Evolutionary conservation across 202 grass and related monocot species (phyloP), one percentile per base, ranked within the genome.

Genomic region (Setaria viridis): DNA sequence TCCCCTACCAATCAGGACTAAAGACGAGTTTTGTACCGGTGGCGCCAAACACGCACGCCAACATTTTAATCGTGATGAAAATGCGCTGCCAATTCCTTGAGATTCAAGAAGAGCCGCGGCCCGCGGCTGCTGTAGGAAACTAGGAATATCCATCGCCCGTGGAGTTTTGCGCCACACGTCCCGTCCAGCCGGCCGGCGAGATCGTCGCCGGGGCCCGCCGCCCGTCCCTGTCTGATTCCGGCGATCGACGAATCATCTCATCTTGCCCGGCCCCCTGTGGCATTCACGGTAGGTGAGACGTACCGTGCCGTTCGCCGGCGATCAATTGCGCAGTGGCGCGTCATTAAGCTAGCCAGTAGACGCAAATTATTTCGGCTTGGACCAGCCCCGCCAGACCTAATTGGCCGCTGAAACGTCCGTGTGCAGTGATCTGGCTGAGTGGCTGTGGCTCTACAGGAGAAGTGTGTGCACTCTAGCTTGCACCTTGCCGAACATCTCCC

Each of bases 221-320:
- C 11, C 7, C 13, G 70, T 81, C 85, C 1, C 62, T 15, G 9
- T 76, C 30, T 7, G 71, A 76, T 58, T 76, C 68, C n/a, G 62
- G n/a, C 29, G 39, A 62, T 29, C 62, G 42, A 11, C 45, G 16
- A 56, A 67, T 41, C 39, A 6, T 37, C 3, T 4, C 50, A 29
- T 51, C 20, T 32, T 62, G 51, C 66, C 51, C 42, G 50, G 39
- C 39, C 39, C 4, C 43, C 43, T 6, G 43, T 46, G 43, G 9
- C 57, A 8, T 32, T 20, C 53, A 58, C 11, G 83, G 83, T 86
- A 35, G 79, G 88, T 90, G 66, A 78, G 84, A 78, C 88, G 58
- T 83, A 58, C 41, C 81, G 59, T 73, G 79, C 39, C 50, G 1
- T 51, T 39, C 9, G 65, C 67, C 34, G 72, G 65, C 74, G 56